phyloP scores from a whole-genome alignment of 805 yeast genomes.

The Tetrapisispora pingtungensis region DNA sequence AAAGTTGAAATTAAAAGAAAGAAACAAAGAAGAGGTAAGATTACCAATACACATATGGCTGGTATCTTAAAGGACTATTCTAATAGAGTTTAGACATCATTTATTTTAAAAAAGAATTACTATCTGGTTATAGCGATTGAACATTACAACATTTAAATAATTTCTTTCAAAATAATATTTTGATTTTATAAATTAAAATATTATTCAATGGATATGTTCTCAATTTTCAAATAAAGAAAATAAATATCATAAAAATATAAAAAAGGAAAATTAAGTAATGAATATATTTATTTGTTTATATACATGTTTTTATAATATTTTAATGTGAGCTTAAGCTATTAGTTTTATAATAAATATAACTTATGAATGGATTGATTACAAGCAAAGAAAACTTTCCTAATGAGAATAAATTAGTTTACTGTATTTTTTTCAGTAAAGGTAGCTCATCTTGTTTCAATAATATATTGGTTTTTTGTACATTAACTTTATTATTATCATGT shows the following conservation, averaged over 20 bases:
- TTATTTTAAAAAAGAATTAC: neutral
- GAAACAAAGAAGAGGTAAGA: conserved; percentile 85
- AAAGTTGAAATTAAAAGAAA: conserved; percentile 67
- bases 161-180: no score
- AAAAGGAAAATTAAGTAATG: no score
- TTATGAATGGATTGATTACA: no score
- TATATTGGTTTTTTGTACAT: neutral
- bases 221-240: no score
- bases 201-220: no score
- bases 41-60: conserved; percentile 93
- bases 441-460: conserved; percentile 4
- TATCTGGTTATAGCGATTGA: conserved; percentile 2
- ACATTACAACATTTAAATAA: neutral
- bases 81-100: conserved; percentile 22
- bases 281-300: no score
- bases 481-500: conserved; percentile 10
- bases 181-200: no score
- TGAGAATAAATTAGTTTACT: neutral
- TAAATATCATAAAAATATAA: neutral
- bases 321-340: no score
- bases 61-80: conserved; percentile 85
- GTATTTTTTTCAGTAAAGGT: neutral
- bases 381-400: no score
- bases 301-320: no score
- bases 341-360: no score